A percentile compares a stretch with the other conserved stretches of the same genome.
These are phyloP conservation scores for Leccinellum albellum DNA, from an alignment of 768 basidiomycete species.

Conservation along the genomic window DNA sequence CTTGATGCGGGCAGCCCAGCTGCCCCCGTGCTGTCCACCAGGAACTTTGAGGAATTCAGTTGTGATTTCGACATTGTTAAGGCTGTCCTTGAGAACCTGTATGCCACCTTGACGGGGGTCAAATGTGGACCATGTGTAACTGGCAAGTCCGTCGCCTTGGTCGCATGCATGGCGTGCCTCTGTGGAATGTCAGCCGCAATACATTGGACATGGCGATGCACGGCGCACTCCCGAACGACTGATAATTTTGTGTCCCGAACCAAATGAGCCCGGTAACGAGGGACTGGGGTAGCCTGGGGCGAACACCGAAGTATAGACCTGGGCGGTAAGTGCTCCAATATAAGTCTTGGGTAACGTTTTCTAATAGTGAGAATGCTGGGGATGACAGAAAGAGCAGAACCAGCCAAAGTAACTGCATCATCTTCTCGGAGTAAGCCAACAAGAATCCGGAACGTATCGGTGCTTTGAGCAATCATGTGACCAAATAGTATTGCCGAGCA, in stretches of 20 bases:
- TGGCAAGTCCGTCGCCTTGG: constrained; percentile 75
- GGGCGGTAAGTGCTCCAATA: constrained; percentile 83
- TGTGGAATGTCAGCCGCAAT: constrained; percentile 26
- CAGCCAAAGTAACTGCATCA: constrained; percentile 27
- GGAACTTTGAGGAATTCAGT: constrained; percentile 86
- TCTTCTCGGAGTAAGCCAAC: not conserved
- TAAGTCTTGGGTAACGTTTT: constrained; percentile 40
- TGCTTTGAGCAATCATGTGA: constrained; percentile 11
- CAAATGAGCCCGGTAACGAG: constrained; percentile 91
- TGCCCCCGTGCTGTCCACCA: constrained; percentile 78
- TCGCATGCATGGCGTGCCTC: constrained; percentile 85
- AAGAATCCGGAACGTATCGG: not conserved
- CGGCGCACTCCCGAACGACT: constrained; percentile 61
- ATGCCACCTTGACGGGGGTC: constrained; percentile 83
- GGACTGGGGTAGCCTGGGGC: constrained; percentile 82
- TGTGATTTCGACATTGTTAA: constrained; percentile 82
- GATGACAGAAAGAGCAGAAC: constrained; percentile 23
- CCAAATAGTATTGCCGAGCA: not conserved
- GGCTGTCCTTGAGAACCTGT: constrained; percentile 75
- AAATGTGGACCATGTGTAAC: constrained; percentile 85
- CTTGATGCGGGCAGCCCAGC: constrained; percentile 83
- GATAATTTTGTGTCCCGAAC: constrained; percentile 86
- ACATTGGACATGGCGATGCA: not conserved
- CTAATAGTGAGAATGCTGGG: constrained; percentile 14
- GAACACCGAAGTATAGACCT: constrained; percentile 91